Base-by-base conservation (phyloP, 495 filamentous ascomycete species). In the Penicillium riverlandense region DNA sequence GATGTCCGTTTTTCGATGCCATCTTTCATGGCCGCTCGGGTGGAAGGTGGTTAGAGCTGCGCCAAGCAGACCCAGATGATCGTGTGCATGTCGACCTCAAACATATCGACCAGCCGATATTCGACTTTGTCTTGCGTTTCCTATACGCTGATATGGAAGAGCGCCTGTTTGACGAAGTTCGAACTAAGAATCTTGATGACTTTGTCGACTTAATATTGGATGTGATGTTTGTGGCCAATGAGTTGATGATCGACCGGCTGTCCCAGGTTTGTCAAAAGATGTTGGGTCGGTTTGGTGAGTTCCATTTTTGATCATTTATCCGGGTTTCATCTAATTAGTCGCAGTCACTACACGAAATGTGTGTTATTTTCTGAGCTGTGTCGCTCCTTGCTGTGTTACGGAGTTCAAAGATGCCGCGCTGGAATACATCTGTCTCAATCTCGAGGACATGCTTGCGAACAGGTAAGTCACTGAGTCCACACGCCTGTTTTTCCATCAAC, bases 1-100 rank as follows among this genome's bases (percentile, higher is more conserved):
- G 94, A 55, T 96, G 89, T 48, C 90, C 89, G 0, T 98, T 96
- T 70, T 98, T 98, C 53, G 71, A 88, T 49, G 85, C 86, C 4
- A 71, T 98, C 14, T 96, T 96, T 66, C 68, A 85, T 45, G 92
- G 94, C 13, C 83, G 87, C 36, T 85, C 92, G 11, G 75, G 75
- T 31, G 92, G 92, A 2, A 74, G 72, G 43, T 98, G 92, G 92
- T 67, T 98, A 7, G 74, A 79, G 32, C 73, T 73, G 13, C 79
- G 91, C 35, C 79, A 81, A n/a, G 55, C 65, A 13, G 52, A 64
- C 12, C 49, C 67, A n/a, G 58, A 71, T n/a, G 71, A 76, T 1
- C 65, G 66, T 3, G 63, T 95, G 47, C 76, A 74, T 42, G 83
- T 98, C 37, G 88, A 98, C 48, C 69, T 97, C 46, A 83, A 82